Conservation (phyloP, 345 rosid species). For the Linum tenue region DNA sequence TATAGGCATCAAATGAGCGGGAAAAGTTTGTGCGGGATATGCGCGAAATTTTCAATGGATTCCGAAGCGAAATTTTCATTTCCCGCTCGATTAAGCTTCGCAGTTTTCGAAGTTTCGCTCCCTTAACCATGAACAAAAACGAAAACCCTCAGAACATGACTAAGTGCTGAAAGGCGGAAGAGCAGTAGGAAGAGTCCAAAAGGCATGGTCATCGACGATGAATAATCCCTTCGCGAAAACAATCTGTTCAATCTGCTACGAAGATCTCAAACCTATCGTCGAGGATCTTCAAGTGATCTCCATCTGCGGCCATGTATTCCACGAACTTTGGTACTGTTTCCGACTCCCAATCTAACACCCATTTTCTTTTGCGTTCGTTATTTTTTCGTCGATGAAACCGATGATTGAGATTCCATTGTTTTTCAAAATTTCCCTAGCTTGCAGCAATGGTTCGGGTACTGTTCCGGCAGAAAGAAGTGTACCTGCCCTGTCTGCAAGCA, state of each 20-base stretch:
- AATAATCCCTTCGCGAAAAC: constrained; percentile 35
- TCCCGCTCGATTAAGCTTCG: no score
- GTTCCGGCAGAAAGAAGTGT: constrained; percentile 46
- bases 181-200: not conserved
- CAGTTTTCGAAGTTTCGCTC: no score
- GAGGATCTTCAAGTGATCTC: constrained; percentile 84
- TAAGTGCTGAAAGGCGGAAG: not conserved
- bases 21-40: no score
- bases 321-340: constrained; percentile 62
- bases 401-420: not conserved
- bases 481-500: constrained; percentile 91
- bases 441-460: constrained; percentile 98
- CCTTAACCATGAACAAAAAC: no score
- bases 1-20: no score
- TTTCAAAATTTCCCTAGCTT: constrained; percentile 37
- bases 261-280: constrained; percentile 79
- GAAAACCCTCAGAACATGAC: no score
- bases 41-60: no score
- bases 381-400: not conserved
- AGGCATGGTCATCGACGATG: not conserved
- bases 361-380: not conserved
- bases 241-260: constrained; percentile 82
- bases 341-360: not conserved
- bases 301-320: constrained; percentile 90
- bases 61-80: no score